Evolutionary conservation across 192 early-diverging fungal species (phyloP).

Genomic region (Coemansia sp.): DNA sequence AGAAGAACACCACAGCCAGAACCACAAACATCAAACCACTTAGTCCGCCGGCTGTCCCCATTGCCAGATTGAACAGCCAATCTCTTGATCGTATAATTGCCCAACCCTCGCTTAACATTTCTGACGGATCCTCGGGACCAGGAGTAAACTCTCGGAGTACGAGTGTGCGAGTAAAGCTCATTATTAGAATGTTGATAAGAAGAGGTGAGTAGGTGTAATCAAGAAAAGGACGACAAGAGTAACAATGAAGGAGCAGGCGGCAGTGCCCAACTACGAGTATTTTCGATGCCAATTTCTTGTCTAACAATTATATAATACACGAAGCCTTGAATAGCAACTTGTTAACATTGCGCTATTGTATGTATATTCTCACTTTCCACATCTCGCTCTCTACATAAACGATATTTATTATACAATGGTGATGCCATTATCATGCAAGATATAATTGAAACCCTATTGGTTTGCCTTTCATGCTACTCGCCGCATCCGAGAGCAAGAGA

Average conservation of each 20-base stretch:
- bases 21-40: slow-evolving; percentile 30
- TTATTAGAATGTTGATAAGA: not conserved
- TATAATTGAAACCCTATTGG: not conserved
- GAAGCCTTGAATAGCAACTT: not conserved
- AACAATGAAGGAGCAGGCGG: not conserved
- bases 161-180: not conserved
- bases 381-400: not conserved
- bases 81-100: not conserved
- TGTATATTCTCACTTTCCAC: not conserved
- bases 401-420: not conserved
- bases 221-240: not conserved
- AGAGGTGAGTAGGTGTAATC: not conserved
- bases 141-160: not conserved
- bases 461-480: not conserved
- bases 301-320: not conserved
- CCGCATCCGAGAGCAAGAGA: not conserved
- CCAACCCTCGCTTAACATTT: not conserved
- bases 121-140: slow-evolving; percentile 15
- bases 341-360: not conserved
- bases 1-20: slow-evolving; percentile 24
- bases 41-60: slow-evolving; percentile 1
- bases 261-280: not conserved
- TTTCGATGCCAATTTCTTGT: not conserved
- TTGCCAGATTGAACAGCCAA: slow-evolving; percentile 6
- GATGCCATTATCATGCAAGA: not conserved